phyloP scores from a whole-genome alignment of 1,284 basidiomycete genomes.

The Apiotrichum siamense region DNA sequence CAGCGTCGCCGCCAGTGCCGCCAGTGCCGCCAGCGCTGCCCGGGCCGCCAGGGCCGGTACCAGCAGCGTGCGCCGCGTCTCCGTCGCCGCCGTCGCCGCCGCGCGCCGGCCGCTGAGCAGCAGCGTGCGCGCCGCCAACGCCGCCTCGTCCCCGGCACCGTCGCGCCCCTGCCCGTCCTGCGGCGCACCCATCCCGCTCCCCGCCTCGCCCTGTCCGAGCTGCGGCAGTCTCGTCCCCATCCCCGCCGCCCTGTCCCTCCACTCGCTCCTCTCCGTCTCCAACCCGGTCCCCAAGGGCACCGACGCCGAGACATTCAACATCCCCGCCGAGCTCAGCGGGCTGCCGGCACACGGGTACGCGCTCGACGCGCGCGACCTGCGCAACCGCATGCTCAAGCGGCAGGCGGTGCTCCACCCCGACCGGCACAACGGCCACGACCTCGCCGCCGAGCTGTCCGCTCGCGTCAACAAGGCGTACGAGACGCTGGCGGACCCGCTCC shows the following conservation, averaged over 20 bases:
- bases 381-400: conserved; percentile 32
- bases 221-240: conserved; percentile 36
- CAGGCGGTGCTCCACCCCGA: conserved; percentile 45
- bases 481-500: conserved; percentile 38
- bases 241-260: conserved; percentile 34
- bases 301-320: conserved; percentile 17
- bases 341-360: conserved; percentile 37
- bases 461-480: conserved; percentile 45
- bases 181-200: conserved; percentile 21
- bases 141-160: conserved; percentile 1
- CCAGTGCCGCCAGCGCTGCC: too few species aligned
- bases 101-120: background rate
- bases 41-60: too few species aligned
- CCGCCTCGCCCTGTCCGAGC: conserved; percentile 38
- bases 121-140: background rate
- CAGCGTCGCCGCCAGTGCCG: background rate
- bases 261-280: conserved; percentile 37
- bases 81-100: background rate
- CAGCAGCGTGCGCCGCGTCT: background rate
- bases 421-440: conserved; percentile 26
- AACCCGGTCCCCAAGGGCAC: conserved; percentile 17
- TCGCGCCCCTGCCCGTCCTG: conserved; percentile 34
- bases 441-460: conserved; percentile 38
- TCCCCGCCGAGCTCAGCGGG: conserved; percentile 25
- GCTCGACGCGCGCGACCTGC: conserved; percentile 32